Percentiles rank a stretch among this genome's conserved stretches.
These are phyloP conservation scores for Starmerella riodocensis DNA, from an alignment of 805 yeast genomes.

Conservation along the genomic window DNA sequence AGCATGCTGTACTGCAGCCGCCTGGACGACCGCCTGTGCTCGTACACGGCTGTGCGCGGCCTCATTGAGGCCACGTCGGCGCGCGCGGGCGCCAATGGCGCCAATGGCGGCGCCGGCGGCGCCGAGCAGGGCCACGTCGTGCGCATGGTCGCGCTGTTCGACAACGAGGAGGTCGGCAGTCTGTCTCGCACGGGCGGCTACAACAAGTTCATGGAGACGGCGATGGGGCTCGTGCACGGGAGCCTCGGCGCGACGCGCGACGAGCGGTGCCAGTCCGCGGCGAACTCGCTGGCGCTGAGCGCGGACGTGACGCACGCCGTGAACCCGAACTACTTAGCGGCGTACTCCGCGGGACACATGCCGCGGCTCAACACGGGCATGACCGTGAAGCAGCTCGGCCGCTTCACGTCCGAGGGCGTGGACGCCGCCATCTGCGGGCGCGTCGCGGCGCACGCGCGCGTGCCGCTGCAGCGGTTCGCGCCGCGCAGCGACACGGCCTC, in stretches of 20 bases:
- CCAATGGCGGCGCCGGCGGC: no score
- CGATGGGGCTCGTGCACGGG: slow-evolving; percentile 50
- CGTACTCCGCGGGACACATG: slow-evolving; percentile 63
- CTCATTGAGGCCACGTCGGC: slow-evolving; percentile 36
- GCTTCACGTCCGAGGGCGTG: slow-evolving; percentile 89
- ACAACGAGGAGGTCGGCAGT: slow-evolving; percentile 94
- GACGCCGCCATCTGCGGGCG: slow-evolving; percentile 71
- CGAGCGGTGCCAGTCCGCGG: slow-evolving; percentile 28
- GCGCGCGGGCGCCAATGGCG: slow-evolving; percentile 11
- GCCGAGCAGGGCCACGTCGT: no score
- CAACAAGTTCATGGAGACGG: slow-evolving; percentile 74
- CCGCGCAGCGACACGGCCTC: slow-evolving; percentile 87
- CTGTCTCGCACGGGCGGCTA: slow-evolving; percentile 95
- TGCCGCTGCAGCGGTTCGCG: slow-evolving; percentile 81
- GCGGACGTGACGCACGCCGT: slow-evolving; percentile 97
- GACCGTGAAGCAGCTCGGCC: slow-evolving; percentile 87
- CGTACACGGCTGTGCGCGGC: slow-evolving; percentile 56
- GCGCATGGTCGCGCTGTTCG: slow-evolving; percentile 60
- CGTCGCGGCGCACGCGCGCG: slow-evolving; percentile 49
- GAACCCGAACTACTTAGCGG: slow-evolving; percentile 74
- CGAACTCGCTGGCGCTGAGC: slow-evolving; percentile 71
- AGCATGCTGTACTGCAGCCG: slow-evolving; percentile 89
- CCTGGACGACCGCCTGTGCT: slow-evolving; percentile 80
- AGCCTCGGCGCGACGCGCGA: slow-evolving; percentile 36
- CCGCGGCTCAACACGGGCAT: slow-evolving; percentile 84